Conservation (phyloP, 2,329 filamentous ascomycete species). For the Trichoderma hamatum region DNA sequence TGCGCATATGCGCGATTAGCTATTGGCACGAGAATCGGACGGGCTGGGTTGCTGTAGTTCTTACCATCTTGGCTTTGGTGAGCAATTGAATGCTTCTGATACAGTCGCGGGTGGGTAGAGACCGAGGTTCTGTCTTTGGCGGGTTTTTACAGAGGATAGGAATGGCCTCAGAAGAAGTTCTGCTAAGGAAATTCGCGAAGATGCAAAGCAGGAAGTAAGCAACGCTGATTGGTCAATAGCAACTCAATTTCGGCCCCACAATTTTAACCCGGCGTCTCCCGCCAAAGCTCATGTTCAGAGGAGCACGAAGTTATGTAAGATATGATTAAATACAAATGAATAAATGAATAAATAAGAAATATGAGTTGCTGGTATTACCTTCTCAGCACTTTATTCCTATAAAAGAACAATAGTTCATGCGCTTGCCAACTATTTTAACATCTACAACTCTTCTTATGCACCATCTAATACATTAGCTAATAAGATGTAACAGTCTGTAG, state of each 20-base stretch:
- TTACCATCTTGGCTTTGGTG: slow-evolving; percentile 44
- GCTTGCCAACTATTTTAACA: too few species aligned
- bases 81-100: slow-evolving; percentile 39
- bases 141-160: slow-evolving; percentile 34
- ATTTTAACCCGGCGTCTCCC: slow-evolving; percentile 27
- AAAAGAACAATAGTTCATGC: background rate
- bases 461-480: too few species aligned
- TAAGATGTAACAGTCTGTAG: too few species aligned
- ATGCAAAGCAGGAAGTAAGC: slow-evolving; percentile 38
- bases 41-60: slow-evolving; percentile 12
- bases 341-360: background rate
- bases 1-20: slow-evolving; percentile 44
- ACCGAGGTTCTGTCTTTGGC: slow-evolving; percentile 36
- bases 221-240: slow-evolving; percentile 38
- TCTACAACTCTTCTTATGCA: too few species aligned
- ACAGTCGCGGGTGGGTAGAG: slow-evolving; percentile 34
- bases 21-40: slow-evolving; percentile 21
- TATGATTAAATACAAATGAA: background rate
- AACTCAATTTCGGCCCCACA: slow-evolving; percentile 32
- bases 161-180: slow-evolving; percentile 39
- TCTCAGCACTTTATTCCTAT: background rate
- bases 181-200: slow-evolving; percentile 42
- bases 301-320: background rate
- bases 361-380: background rate
- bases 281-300: background rate